phyloP scores from a whole-genome alignment of 352 stramenopile species.

The Phytophthora constricta region DNA sequence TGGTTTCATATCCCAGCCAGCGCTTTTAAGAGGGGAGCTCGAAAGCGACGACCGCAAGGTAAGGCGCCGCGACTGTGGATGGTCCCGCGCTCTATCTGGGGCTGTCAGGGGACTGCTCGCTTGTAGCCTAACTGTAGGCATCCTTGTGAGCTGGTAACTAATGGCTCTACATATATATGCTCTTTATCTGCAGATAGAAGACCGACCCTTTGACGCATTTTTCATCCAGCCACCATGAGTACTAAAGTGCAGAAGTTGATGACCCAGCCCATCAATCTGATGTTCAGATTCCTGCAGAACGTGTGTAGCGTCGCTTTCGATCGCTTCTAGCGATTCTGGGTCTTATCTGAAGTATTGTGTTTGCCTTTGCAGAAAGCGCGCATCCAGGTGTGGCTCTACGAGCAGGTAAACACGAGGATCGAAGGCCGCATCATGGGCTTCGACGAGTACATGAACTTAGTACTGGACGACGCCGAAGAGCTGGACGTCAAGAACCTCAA shows the following conservation, averaged over 20 bases:
- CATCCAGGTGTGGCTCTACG: conserved; percentile 99
- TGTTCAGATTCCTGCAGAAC: conserved; percentile 99
- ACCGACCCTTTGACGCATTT: conserved; percentile 7
- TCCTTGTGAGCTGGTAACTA: no score
- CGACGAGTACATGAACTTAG: conserved; percentile 99
- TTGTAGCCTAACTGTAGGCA: no score
- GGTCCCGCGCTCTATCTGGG: no score
- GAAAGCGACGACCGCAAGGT: conserved; percentile 3
- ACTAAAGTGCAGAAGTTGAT: conserved; percentile 99
- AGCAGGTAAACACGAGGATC: conserved; percentile 98
- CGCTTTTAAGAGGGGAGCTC: conserved; percentile 38
- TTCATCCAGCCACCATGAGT: conserved; percentile 66
- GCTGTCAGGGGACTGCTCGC: no score
- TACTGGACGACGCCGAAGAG: conserved; percentile 98
- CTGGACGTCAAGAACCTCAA: conserved; percentile 96
- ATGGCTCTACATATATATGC: not conserved
- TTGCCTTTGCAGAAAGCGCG: conserved; percentile 87
- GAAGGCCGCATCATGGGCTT: conserved; percentile 99
- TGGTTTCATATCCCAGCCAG: conserved; percentile 33
- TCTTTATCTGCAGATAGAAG: conserved; percentile 18
- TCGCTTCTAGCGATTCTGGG: not conserved
- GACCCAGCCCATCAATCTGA: conserved; percentile 99
- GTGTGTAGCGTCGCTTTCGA: conserved; percentile 50
- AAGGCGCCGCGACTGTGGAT: no score
- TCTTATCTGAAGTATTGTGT: not conserved